phyloP scores from a whole-genome alignment of 2,329 filamentous ascomycete genomes.

The Colletotrichum navitas region DNA sequence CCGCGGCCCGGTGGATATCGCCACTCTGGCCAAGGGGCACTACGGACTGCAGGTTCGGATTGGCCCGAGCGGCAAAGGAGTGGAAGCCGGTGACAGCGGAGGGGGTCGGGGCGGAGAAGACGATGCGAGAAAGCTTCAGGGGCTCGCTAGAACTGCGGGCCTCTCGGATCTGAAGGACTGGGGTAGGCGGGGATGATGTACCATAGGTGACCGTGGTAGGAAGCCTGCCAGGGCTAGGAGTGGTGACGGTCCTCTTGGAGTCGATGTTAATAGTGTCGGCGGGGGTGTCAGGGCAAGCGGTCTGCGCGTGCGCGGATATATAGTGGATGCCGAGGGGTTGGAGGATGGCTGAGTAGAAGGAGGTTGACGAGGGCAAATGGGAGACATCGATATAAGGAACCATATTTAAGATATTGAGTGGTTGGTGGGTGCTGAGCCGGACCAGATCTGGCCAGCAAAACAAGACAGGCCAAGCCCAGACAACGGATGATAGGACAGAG shows the following conservation, averaged over 20 bases:
- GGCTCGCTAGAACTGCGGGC: conserved; percentile 54
- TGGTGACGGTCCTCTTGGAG: conserved; percentile 21
- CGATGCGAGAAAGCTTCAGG: conserved; percentile 63
- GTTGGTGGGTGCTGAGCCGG: background rate
- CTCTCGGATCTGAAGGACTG: conserved; percentile 62
- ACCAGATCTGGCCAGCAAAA: background rate
- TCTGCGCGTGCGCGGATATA: conserved; percentile 57
- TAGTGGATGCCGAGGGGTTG: conserved; percentile 84
- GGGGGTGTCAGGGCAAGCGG: conserved; percentile 29
- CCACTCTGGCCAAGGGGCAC: conserved; percentile 44
- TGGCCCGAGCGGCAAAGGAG: conserved; percentile 74
- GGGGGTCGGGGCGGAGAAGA: conserved; percentile 76
- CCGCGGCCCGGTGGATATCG: conserved; percentile 63
- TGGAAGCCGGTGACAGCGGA: conserved; percentile 80
- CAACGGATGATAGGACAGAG: background rate
- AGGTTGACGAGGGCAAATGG: conserved; percentile 82
- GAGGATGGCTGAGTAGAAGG: conserved; percentile 84
- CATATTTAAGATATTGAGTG: conserved; percentile 46
- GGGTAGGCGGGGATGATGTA: conserved; percentile 49
- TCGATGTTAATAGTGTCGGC: conserved; percentile 11
- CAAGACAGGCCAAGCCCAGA: background rate
- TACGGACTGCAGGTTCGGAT: conserved; percentile 60
- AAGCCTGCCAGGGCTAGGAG: background rate
- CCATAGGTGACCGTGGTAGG: conserved; percentile 59
- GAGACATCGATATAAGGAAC: conserved; percentile 74